phyloP scores from a whole-genome alignment of 495 filamentous ascomycete genomes.

The Glonium stellatum region DNA sequence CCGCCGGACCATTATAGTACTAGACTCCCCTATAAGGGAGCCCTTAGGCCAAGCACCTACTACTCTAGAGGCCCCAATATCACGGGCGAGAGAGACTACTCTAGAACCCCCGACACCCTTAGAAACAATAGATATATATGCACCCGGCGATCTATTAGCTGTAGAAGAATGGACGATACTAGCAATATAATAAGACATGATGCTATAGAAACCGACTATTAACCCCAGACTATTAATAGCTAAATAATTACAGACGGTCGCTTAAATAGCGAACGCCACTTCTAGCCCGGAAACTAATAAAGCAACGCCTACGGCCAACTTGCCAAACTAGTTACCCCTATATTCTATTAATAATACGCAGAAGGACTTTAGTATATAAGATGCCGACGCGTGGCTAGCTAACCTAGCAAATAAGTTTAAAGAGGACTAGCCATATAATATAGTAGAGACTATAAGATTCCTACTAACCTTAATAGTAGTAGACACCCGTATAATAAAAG shows the following conservation, averaged over 20 bases:
- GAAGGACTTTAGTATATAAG: not conserved
- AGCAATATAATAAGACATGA: constrained; percentile 1
- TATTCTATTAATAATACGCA: constrained; percentile 2
- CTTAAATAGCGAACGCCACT: not conserved
- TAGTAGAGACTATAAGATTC: not conserved
- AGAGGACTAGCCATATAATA: not conserved
- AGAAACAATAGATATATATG: not conserved
- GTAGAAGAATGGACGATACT: constrained; percentile 1
- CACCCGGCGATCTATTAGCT: constrained; percentile 2
- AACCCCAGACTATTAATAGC: not conserved
- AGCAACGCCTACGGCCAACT: not conserved
- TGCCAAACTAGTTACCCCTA: not conserved
- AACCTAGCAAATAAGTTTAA: constrained; percentile 1
- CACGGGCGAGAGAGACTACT: not conserved
- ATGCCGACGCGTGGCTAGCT: not conserved
- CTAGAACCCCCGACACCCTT: not conserved
- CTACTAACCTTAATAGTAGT: constrained; percentile 1
- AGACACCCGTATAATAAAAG: constrained; percentile 1
- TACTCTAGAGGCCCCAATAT: not conserved
- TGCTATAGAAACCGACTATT: constrained; percentile 1
- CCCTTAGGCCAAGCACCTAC: not conserved
- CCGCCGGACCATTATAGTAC: not conserved
- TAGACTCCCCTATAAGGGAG: not conserved
- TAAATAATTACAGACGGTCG: not conserved
- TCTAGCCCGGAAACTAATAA: constrained; percentile 2